Base-by-base conservation (phyloP, 208 protist species). In the Leishmania mexicana region DNA sequence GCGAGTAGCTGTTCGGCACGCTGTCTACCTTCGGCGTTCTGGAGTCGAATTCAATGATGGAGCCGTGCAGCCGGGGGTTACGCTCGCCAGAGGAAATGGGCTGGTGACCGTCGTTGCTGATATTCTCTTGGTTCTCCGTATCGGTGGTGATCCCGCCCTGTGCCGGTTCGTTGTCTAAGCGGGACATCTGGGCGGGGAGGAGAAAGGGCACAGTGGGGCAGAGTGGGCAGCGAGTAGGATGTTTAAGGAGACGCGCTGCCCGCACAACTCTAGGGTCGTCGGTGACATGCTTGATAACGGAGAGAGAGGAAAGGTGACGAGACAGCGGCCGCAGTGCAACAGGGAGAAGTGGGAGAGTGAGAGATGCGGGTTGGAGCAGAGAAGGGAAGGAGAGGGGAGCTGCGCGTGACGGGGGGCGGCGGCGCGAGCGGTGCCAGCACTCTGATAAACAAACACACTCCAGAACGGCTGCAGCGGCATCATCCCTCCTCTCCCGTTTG, bases 21-120 rank as follows among this genome's bases (percentile, higher is more conserved):
- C 81, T 87, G 84, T 83, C 83, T 31, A 57, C 79, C 21, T 83
- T 75, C 0, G 85, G 31, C 64, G 84, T 89, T 28, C 81, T 87
- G 0, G 79, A 51, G 76, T 92, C 64, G 60, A 91, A 93, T 83
- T 92, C 86, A 6, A 86, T 85, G 35, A 90, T 57, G 71, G 93
- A 94, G 54, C 87, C 89, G 51, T 54, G 13, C 21, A 84, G 76
- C 2, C 91, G 78, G 15, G 80, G n/a, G 62, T 90, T 89, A 24
- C 85, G 87, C 24, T 74, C 8, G 24, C 31, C 4, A 47, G 42
- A 74, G 51, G 51, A 54, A 13, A 54, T 17, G 51, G 51, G 35
- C n/a, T 80, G 81, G n/a, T 24, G 38, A 38, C 57, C 19, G 57
- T n/a, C 0, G 17, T 0, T 60, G 17, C 21, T n/a, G 57, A 6